These are phyloP conservation scores for Lyophyllum atratum DNA, from an alignment of 768 basidiomycete genomes.

Conservation along the genomic window DNA sequence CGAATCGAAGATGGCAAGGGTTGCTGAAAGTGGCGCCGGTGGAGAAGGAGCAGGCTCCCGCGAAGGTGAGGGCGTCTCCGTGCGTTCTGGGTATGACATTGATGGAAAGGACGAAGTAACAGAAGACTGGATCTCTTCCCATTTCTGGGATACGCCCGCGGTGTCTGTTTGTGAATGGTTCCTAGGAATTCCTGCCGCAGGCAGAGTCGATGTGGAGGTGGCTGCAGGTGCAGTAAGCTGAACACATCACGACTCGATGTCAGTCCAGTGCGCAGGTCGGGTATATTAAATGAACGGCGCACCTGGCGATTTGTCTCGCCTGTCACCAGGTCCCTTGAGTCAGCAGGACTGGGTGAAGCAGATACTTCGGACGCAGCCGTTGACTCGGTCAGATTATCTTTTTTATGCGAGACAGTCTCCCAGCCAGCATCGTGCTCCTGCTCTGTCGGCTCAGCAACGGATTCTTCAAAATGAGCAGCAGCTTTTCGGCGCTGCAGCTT, in stretches of 20 bases:
- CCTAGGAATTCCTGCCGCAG: conserved; percentile 22
- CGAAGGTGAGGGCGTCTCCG: conserved; percentile 49
- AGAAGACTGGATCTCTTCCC: conserved; percentile 72
- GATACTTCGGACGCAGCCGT: conserved; percentile 15
- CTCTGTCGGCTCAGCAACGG: conserved; percentile 8
- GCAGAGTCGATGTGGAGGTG: neutral
- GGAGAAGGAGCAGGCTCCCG: conserved; percentile 22
- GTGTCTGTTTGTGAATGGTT: conserved; percentile 38
- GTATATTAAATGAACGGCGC: conserved; percentile 1
- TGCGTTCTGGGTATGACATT: conserved; percentile 69
- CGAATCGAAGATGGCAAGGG: conserved; percentile 71
- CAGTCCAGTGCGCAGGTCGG: neutral
- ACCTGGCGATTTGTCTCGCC: conserved; percentile 39
- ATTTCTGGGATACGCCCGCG: conserved; percentile 56
- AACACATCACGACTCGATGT: neutral
- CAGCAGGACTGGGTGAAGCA: conserved; percentile 37
- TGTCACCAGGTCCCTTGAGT: conserved; percentile 39
- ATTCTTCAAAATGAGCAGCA: conserved; percentile 14
- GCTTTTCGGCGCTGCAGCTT: conserved; percentile 40
- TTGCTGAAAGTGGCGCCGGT: conserved; percentile 47
- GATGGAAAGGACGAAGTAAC: conserved; percentile 76
- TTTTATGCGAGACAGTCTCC: conserved; percentile 35
- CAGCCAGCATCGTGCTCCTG: conserved; percentile 30
- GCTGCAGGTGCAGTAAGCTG: conserved; percentile 18
- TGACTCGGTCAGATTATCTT: conserved; percentile 20